A percentile compares a stretch with the other conserved stretches of the same genome.
Evolutionary conservation across 768 basidiomycete species (phyloP).

Genomic region (Tulasnella sp.): DNA sequence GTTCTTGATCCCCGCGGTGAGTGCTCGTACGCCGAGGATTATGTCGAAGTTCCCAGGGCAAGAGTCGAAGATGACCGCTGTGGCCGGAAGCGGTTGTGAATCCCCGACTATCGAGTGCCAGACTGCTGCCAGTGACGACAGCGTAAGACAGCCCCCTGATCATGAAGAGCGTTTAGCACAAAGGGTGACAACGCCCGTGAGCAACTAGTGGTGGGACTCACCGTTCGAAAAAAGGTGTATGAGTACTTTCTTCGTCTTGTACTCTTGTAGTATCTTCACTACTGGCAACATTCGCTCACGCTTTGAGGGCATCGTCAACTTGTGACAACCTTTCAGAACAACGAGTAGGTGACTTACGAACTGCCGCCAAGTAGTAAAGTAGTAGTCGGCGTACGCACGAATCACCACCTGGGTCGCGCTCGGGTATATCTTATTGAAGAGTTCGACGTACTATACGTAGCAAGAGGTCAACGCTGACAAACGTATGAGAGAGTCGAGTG

Average conservation of each 20-base stretch:
- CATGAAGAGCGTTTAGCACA: too few species aligned
- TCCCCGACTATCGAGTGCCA: conserved; percentile 3
- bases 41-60: conserved; percentile 19
- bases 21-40: conserved; percentile 6
- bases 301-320: too few species aligned
- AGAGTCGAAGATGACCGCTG: conserved; percentile 20
- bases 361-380: too few species aligned
- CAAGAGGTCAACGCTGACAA: too few species aligned
- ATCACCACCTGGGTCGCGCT: conserved; percentile 13
- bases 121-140: neutral
- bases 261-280: neutral
- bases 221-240: conserved; percentile 19
- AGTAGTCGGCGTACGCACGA: too few species aligned
- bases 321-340: too few species aligned
- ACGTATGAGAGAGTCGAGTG: too few species aligned
- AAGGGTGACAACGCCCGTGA: too few species aligned
- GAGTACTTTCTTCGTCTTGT: neutral
- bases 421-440: conserved; percentile 15
- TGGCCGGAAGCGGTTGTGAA: neutral
- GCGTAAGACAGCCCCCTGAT: neutral
- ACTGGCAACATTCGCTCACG: too few species aligned
- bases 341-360: neutral
- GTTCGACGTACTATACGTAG: conserved; percentile 16
- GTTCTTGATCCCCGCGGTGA: conserved; percentile 18
- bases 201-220: neutral